Conservation (phyloP, 2,329 filamentous ascomycete genomes). For the Didymella exigua region DNA sequence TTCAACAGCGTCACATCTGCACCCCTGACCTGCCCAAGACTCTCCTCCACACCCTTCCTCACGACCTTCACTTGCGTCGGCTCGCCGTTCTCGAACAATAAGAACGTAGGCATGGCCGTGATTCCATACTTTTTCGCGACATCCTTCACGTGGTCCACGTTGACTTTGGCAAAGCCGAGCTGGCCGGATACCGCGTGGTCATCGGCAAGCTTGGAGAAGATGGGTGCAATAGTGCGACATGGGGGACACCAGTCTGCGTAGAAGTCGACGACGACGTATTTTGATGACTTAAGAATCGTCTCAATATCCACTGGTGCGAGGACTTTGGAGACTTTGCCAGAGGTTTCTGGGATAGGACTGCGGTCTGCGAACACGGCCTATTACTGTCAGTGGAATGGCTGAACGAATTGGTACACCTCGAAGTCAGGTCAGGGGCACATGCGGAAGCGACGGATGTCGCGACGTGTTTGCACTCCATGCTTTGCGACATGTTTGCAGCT, state of each 20-base stretch:
- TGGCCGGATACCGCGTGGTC: slow-evolving; percentile 51
- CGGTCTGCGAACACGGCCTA: slow-evolving; percentile 15
- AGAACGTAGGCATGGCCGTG: slow-evolving; percentile 46
- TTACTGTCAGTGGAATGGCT: neutral
- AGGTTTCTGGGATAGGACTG: slow-evolving; percentile 12
- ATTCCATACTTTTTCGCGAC: slow-evolving; percentile 55
- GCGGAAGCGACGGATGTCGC: too few species aligned
- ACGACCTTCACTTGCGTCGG: slow-evolving; percentile 20
- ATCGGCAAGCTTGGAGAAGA: slow-evolving; percentile 57
- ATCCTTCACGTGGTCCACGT: slow-evolving; percentile 57
- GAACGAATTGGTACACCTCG: too few species aligned
- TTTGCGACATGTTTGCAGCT: neutral
- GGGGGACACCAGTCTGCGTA: slow-evolving; percentile 58
- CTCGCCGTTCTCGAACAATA: slow-evolving; percentile 25
- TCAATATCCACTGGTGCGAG: neutral
- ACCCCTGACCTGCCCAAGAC: slow-evolving; percentile 5
- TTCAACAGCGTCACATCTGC: slow-evolving; percentile 16
- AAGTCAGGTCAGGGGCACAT: too few species aligned
- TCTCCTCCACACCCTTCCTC: slow-evolving; percentile 7
- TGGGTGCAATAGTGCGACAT: slow-evolving; percentile 58
- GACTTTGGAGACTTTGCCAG: slow-evolving; percentile 1
- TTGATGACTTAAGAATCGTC: neutral
- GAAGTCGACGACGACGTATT: slow-evolving; percentile 14
- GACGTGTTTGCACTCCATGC: too few species aligned
- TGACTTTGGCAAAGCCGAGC: slow-evolving; percentile 60